Evolutionary conservation across 371 early-diverging fungal genomes (phyloP).

Genomic region (Mucor plumbeus): DNA sequence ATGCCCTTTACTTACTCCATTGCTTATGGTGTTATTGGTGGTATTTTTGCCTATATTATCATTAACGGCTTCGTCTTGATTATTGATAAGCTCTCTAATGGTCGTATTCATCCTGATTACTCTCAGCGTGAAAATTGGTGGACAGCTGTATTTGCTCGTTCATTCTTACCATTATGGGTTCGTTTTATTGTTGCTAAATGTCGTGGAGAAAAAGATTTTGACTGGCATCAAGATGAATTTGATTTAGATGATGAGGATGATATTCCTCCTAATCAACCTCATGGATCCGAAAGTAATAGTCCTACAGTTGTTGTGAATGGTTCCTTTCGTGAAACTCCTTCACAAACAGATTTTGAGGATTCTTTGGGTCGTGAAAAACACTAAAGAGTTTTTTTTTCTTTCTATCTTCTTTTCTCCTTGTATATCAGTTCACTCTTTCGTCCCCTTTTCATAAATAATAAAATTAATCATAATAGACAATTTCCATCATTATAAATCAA

Average conservation of each 20-base stretch:
- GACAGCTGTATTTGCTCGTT: slow-evolving; percentile 41
- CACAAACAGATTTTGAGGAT: not conserved
- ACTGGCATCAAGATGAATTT: slow-evolving; percentile 46
- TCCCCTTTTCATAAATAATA: not conserved
- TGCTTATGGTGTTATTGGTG: slow-evolving; percentile 75
- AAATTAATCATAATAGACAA: not conserved
- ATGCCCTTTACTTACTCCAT: slow-evolving; percentile 81
- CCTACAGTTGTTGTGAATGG: slow-evolving; percentile 16
- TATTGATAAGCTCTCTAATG: slow-evolving; percentile 53
- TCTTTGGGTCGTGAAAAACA: slow-evolving; percentile 6
- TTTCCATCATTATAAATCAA: no score
- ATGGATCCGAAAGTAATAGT: not conserved
- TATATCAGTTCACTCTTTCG: not conserved
- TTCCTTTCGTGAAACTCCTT: slow-evolving; percentile 17
- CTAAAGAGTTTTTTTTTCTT: not conserved
- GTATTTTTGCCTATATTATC: slow-evolving; percentile 62
- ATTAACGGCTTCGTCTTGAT: slow-evolving; percentile 62
- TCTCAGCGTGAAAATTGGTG: slow-evolving; percentile 54
- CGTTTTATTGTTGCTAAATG: slow-evolving; percentile 42
- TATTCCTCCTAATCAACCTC: not conserved
- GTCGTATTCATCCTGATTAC: slow-evolving; percentile 56
- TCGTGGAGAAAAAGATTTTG: slow-evolving; percentile 34
- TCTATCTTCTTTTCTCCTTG: not conserved
- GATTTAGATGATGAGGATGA: slow-evolving; percentile 28
- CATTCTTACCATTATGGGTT: slow-evolving; percentile 47